Evolutionary conservation across 257 asterid species (phyloP).

Genomic region (Misopates orontium): DNA sequence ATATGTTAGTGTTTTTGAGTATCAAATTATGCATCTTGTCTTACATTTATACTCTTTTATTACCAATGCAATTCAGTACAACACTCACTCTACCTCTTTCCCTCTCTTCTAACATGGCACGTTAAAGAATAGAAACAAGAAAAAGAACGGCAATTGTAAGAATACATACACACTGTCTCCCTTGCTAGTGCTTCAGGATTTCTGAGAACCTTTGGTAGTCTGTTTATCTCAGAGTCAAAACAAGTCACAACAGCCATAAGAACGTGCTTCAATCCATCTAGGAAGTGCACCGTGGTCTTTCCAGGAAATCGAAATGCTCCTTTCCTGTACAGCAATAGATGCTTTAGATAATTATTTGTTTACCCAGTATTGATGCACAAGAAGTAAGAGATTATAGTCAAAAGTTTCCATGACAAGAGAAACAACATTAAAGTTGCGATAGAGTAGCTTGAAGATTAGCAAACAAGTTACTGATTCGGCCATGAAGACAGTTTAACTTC

Average conservation of each 20-base stretch:
- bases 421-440: too few species aligned
- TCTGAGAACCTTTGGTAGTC: slow-evolving; percentile 61
- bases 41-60: neutral
- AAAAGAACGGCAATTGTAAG: neutral
- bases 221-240: slow-evolving; percentile 57
- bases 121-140: neutral
- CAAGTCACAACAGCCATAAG: slow-evolving; percentile 53
- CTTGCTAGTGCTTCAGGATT: slow-evolving; percentile 73
- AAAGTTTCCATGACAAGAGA: too few species aligned
- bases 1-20: too few species aligned
- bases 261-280: slow-evolving; percentile 52
- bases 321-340: slow-evolving; percentile 35
- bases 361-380: too few species aligned
- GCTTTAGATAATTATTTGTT: too few species aligned
- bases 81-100: too few species aligned
- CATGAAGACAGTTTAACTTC: too few species aligned
- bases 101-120: too few species aligned
- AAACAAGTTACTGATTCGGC: too few species aligned
- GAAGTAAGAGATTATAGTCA: too few species aligned
- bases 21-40: neutral
- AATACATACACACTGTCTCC: slow-evolving; percentile 56
- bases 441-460: too few species aligned
- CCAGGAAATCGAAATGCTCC: slow-evolving; percentile 44
- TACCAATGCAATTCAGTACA: too few species aligned
- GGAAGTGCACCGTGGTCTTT: slow-evolving; percentile 63